Evolutionary conservation across 768 basidiomycete species (phyloP).

Genomic region (Naematelia encephala): DNA sequence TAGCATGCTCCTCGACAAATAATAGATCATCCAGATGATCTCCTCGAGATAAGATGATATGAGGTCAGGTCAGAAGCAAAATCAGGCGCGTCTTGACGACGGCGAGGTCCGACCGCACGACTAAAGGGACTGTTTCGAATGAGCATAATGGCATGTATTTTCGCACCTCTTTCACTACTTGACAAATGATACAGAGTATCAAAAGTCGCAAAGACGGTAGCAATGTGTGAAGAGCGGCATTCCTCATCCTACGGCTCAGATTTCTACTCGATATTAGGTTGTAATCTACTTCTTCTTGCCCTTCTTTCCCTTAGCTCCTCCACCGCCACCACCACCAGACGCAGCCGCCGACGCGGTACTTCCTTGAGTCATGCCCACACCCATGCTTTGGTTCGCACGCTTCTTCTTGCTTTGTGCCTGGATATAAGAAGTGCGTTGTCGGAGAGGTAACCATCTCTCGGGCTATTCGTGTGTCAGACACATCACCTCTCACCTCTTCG

Average conservation of each 20-base stretch:
- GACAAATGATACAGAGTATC: too few species aligned
- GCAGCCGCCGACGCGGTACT: slow-evolving; percentile 19
- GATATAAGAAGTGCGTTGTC: slow-evolving; percentile 39
- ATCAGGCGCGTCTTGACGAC: slow-evolving; percentile 11
- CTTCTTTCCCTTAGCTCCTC: slow-evolving; percentile 23
- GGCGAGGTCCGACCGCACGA: too few species aligned
- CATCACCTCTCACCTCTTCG: background rate
- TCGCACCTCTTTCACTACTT: too few species aligned
- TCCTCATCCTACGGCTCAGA: too few species aligned
- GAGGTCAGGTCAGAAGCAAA: too few species aligned
- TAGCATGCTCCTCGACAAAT: too few species aligned
- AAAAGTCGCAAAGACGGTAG: too few species aligned
- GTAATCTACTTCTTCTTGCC: slow-evolving; percentile 29
- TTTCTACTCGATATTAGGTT: background rate
- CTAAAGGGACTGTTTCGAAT: too few species aligned
- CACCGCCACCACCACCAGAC: slow-evolving; percentile 24
- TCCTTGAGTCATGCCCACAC: slow-evolving; percentile 47
- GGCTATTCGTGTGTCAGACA: slow-evolving; percentile 28
- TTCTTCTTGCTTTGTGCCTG: slow-evolving; percentile 44
- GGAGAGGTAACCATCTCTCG: slow-evolving; percentile 51
- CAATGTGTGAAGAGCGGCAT: too few species aligned
- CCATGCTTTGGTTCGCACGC: slow-evolving; percentile 49
- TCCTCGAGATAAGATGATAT: too few species aligned
- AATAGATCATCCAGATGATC: too few species aligned
- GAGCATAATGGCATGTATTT: too few species aligned